Evolutionary conservation across 2,329 filamentous ascomycete species (phyloP).

Genomic region (Colletotrichum acutatum): DNA sequence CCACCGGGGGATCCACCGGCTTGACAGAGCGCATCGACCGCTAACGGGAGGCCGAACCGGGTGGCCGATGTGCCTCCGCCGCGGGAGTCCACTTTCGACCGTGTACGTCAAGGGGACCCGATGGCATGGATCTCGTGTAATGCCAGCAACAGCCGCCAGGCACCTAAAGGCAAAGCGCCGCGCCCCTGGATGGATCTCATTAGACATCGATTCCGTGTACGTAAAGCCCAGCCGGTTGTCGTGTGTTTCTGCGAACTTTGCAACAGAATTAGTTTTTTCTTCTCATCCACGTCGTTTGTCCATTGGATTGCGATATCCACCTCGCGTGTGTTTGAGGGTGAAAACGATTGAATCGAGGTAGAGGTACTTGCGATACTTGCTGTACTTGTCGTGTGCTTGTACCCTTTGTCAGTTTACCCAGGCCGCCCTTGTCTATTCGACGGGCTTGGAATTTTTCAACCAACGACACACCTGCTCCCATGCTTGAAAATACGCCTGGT

Average conservation of each 20-base stretch:
- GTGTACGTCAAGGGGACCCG: slow-evolving; percentile 37
- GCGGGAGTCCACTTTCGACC: slow-evolving; percentile 29
- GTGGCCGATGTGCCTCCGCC: slow-evolving; percentile 32
- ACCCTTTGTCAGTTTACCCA: slow-evolving; percentile 5
- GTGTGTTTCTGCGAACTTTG: slow-evolving; percentile 23
- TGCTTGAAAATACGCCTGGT: background rate
- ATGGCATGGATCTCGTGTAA: slow-evolving; percentile 31
- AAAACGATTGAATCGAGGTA: slow-evolving; percentile 9
- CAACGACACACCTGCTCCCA: background rate
- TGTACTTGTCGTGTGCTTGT: background rate
- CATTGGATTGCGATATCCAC: slow-evolving; percentile 28
- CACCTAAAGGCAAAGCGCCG: slow-evolving; percentile 36
- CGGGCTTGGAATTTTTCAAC: background rate
- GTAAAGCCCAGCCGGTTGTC: slow-evolving; percentile 36
- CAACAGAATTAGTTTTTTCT: slow-evolving; percentile 22
- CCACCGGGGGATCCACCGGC: slow-evolving; percentile 28
- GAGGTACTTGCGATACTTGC: slow-evolving; percentile 25
- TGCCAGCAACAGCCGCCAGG: slow-evolving; percentile 31
- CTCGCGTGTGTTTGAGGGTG: slow-evolving; percentile 1
- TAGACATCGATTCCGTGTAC: slow-evolving; percentile 37
- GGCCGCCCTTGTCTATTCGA: slow-evolving; percentile 3
- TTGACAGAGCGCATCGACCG: slow-evolving; percentile 21
- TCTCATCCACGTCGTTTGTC: slow-evolving; percentile 8
- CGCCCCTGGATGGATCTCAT: slow-evolving; percentile 36
- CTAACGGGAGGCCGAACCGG: slow-evolving; percentile 36